Conservation (phyloP, 495 filamentous ascomycete species). For the Trichoderma erinaceum region DNA sequence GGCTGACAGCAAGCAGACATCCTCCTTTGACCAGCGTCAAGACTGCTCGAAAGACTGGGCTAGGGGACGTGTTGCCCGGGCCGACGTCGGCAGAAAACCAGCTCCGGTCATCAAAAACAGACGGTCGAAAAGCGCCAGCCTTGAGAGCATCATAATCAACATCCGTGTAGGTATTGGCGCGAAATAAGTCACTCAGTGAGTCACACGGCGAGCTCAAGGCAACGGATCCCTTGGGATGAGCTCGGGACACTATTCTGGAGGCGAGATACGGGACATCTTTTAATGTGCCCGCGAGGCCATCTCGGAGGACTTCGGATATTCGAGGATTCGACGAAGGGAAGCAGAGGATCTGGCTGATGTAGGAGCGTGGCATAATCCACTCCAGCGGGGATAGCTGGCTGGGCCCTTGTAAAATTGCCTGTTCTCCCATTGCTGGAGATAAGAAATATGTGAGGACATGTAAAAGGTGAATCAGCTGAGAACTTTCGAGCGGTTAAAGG, state of each 20-base stretch:
- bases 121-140: constrained; percentile 22
- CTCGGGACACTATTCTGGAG: constrained; percentile 20
- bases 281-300: constrained; percentile 20
- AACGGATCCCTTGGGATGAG: constrained; percentile 18
- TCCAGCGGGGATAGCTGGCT: constrained; percentile 19
- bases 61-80: constrained; percentile 20
- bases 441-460: not conserved
- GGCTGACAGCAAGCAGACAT: constrained; percentile 22
- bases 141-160: constrained; percentile 24
- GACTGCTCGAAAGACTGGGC: constrained; percentile 25
- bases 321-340: constrained; percentile 23
- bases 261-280: constrained; percentile 26
- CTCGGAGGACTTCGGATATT: constrained; percentile 17
- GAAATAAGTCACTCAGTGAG: constrained; percentile 22
- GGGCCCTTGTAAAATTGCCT: not conserved
- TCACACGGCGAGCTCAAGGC: constrained; percentile 20
- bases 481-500: too few relatives aligned
- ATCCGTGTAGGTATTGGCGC: constrained; percentile 17
- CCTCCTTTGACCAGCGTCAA: constrained; percentile 24
- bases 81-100: constrained; percentile 21
- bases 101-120: constrained; percentile 17
- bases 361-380: constrained; percentile 25
- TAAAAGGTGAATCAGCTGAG: not conserved
- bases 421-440: not conserved
- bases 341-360: constrained; percentile 25